These are phyloP conservation scores for Cardiosporidium cionae DNA, from an alignment of 169 alveolate genomes.

Conservation along the genomic window DNA sequence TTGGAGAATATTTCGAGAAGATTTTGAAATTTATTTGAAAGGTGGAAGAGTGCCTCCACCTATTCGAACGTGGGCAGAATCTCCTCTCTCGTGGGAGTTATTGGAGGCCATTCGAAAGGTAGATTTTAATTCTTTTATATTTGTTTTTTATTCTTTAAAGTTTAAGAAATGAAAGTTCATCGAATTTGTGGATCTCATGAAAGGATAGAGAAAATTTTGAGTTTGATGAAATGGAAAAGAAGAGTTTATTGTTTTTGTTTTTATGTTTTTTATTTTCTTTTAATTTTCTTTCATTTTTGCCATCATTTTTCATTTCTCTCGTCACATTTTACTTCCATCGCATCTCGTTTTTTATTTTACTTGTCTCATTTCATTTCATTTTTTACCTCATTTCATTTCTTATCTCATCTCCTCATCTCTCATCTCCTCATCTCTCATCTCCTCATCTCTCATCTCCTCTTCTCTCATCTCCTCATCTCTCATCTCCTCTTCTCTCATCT, in stretches of 20 bases:
- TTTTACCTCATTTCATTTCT: too few species aligned
- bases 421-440: too few species aligned
- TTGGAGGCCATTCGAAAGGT: slow-evolving; percentile 59
- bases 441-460: background rate
- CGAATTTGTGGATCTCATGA: background rate
- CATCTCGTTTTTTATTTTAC: too few species aligned
- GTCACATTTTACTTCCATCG: too few species aligned
- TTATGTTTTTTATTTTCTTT: background rate
- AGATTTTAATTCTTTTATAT: slow-evolving; percentile 28
- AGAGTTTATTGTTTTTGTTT: background rate
- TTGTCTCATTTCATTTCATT: too few species aligned
- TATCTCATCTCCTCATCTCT: too few species aligned
- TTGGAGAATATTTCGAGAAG: slow-evolving; percentile 92
- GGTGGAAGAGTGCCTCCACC: slow-evolving; percentile 88
- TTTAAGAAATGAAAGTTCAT: slow-evolving; percentile 44
- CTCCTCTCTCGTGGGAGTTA: slow-evolving; percentile 57
- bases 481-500: too few species aligned
- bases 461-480: too few species aligned
- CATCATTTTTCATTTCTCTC: too few species aligned
- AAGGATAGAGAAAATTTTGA: background rate
- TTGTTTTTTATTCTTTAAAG: slow-evolving; percentile 17
- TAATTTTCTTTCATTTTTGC: background rate
- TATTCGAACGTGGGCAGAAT: slow-evolving; percentile 80
- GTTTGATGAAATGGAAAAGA: background rate
- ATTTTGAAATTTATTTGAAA: slow-evolving; percentile 76